phyloP scores from a whole-genome alignment of 495 filamentous ascomycete species.

The Aspergillus conjunctus region DNA sequence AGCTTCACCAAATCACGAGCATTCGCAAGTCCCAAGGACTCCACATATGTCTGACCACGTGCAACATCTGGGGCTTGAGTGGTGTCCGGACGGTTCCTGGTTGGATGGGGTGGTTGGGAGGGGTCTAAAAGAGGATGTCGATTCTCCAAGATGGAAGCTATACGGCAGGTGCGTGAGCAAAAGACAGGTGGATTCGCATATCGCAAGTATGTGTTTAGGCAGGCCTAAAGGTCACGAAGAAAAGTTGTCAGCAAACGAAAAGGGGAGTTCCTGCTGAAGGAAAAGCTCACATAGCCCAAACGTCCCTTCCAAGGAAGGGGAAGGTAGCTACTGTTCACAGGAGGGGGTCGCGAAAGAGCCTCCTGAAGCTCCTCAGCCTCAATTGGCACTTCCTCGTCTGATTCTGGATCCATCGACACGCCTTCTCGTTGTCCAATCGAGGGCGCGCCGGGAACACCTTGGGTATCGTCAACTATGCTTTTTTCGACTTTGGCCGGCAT shows the following conservation, averaged over 20 bases:
- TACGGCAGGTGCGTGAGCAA: conserved; percentile 88
- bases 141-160: conserved; percentile 87
- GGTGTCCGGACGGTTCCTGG: conserved; percentile 81
- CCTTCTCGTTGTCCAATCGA: conserved; percentile 6
- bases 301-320: conserved; percentile 93
- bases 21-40: conserved; percentile 79
- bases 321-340: conserved; percentile 83
- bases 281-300: conserved; percentile 76
- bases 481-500: conserved; percentile 2
- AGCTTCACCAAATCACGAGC: conserved; percentile 81
- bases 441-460: not conserved
- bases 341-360: conserved; percentile 63
- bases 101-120: conserved; percentile 72
- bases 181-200: conserved; percentile 84
- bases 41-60: conserved; percentile 70
- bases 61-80: conserved; percentile 61
- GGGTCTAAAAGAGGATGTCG: conserved; percentile 78
- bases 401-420: conserved; percentile 46
- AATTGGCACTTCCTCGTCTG: conserved; percentile 48
- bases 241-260: conserved; percentile 1
- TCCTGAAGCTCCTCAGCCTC: conserved; percentile 49
- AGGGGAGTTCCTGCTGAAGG: not conserved
- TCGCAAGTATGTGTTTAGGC: conserved; percentile 90
- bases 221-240: conserved; percentile 59
- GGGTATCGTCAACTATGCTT: not conserved